These are phyloP conservation scores for Hura crepitans DNA, from an alignment of 441 rosid species.

Conservation along the genomic window DNA sequence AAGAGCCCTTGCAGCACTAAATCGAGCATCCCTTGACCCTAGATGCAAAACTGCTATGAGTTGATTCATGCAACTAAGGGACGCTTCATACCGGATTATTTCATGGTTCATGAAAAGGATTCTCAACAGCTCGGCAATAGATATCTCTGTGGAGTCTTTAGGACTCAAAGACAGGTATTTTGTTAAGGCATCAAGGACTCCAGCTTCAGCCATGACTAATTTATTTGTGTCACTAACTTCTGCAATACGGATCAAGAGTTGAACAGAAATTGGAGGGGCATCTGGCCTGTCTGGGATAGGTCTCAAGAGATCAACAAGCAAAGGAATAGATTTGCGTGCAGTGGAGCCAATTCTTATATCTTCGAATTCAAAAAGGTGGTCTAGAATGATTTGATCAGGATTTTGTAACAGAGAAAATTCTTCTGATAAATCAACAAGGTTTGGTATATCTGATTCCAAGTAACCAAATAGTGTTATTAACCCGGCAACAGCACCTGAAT, in stretches of 20 bases:
- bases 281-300: slow-evolving; percentile 85
- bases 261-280: slow-evolving; percentile 65
- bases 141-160: slow-evolving; percentile 68
- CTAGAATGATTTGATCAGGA: slow-evolving; percentile 71
- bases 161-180: slow-evolving; percentile 77
- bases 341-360: slow-evolving; percentile 73
- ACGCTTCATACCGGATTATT: slow-evolving; percentile 56
- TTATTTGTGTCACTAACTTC: slow-evolving; percentile 67
- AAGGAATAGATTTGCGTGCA: slow-evolving; percentile 76
- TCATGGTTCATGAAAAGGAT: slow-evolving; percentile 59
- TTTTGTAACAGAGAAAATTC: slow-evolving; percentile 55
- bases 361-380: slow-evolving; percentile 69
- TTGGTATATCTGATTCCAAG: slow-evolving; percentile 49
- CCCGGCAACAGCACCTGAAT: slow-evolving; percentile 70
- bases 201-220: slow-evolving; percentile 73
- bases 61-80: slow-evolving; percentile 63
- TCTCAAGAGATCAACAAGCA: slow-evolving; percentile 83
- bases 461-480: slow-evolving; percentile 56
- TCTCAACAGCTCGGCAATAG: slow-evolving; percentile 58
- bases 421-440: slow-evolving; percentile 54
- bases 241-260: slow-evolving; percentile 58
- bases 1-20: slow-evolving; percentile 73
- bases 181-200: slow-evolving; percentile 74
- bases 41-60: slow-evolving; percentile 67
- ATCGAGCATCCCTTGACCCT: slow-evolving; percentile 65